phyloP scores from a whole-genome alignment of 2,329 filamentous ascomycete genomes.

The Byssothecium circinans region DNA sequence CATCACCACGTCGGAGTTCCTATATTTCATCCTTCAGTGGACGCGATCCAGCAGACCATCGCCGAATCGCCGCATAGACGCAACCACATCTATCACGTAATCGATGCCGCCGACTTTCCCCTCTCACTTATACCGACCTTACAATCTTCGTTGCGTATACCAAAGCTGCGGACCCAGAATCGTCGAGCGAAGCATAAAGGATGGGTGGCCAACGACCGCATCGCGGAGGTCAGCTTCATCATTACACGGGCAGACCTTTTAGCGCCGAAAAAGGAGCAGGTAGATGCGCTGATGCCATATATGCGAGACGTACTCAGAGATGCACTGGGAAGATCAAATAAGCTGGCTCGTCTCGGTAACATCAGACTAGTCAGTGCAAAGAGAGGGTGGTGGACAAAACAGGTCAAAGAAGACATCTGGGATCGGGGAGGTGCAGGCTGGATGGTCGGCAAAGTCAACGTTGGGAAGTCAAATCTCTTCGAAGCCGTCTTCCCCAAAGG shows the following conservation, averaged over 20 bases:
- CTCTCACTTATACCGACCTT: constrained; percentile 86
- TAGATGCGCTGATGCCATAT: constrained; percentile 85
- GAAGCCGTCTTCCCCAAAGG: constrained; percentile 82
- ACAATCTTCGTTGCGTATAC: constrained; percentile 67
- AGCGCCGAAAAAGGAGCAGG: constrained; percentile 78
- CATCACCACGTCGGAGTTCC: constrained; percentile 73
- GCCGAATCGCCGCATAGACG: constrained; percentile 84
- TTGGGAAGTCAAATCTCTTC: constrained; percentile 93
- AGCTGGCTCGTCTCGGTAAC: constrained; percentile 81
- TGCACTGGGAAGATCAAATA: constrained; percentile 68
- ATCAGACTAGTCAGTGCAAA: constrained; percentile 83
- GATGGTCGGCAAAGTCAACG: constrained; percentile 98
- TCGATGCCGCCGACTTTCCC: constrained; percentile 95
- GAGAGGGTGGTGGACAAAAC: constrained; percentile 85
- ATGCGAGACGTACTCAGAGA: constrained; percentile 75
- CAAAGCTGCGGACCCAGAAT: constrained; percentile 77
- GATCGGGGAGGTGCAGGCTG: constrained; percentile 81
- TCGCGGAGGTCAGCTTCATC: constrained; percentile 83
- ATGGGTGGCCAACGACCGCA: constrained; percentile 64
- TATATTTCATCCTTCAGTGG: constrained; percentile 78
- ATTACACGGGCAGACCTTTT: constrained; percentile 87
- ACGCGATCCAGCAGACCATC: constrained; percentile 80
- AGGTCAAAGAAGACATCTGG: constrained; percentile 84
- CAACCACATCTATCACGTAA: constrained; percentile 93
- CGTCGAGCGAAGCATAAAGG: constrained; percentile 69